Base-by-base conservation (phyloP, 805 yeast species). In the Candida coleopterorum region DNA sequence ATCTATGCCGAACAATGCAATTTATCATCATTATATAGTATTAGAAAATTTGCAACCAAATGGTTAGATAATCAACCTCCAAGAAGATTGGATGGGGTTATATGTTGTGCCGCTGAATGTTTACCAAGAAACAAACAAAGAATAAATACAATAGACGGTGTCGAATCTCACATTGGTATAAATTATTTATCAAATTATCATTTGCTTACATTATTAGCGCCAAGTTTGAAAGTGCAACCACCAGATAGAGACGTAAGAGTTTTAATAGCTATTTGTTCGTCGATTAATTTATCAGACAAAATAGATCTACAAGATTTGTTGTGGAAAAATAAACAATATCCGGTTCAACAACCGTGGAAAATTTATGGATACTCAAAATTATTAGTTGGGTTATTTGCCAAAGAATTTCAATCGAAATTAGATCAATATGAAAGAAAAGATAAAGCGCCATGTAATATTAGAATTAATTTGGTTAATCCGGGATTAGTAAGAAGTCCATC, bases 11-110 rank as follows among this genome's bases (percentile, higher is more conserved):
- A 93, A 53, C 75, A 80, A 47, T 87, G 95, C 57, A 94, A 93
- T 55, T 67, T 93, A 39, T 64, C 76, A 12, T 79, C 85, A 37
- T 64, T 93, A 39, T 66, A 79, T 52, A 79, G 88, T 2, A 73
- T 93, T 9, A 72, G 99, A 49, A 79, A 79, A 53, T 93, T 93
- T 65, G 97, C 96, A 20, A 89, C 97, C 2, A 79, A 72, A 41
- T 93, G 97, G 97, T 69, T 93, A 41, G 95, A 93, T 56, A 88
- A 85, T 52, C 65, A 79, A 22, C 95, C 96, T 3, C 93, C 96
- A 9, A 72, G 99, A 49, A 62, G 99, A 38, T 66, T 93, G 30
- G 99, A 93, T 59, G 95, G 95, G 39, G 75, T 93, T 20, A 59
- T 93, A 1, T 85, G 96, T 52, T 79, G 88, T 61, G 96, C 97